These are phyloP conservation scores for Scheffersomyces cryptocercus DNA, from an alignment of 1,139 yeast species.

Conservation along the genomic window DNA sequence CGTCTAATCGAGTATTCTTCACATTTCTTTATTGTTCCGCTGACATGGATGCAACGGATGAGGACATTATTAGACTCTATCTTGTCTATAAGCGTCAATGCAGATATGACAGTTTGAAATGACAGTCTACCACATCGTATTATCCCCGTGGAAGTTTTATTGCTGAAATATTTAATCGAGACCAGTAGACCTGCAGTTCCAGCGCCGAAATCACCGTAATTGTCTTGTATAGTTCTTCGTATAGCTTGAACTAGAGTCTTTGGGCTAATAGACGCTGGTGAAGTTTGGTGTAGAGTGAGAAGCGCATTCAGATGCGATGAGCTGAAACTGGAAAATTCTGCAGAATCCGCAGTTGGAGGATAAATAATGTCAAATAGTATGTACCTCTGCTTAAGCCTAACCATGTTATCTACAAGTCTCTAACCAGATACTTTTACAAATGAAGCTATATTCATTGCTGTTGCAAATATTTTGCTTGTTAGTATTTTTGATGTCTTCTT, in stretches of 20 bases:
- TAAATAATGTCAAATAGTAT: slow-evolving; percentile 75
- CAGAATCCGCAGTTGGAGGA: slow-evolving; percentile 42
- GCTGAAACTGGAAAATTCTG: slow-evolving; percentile 18
- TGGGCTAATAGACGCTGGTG: slow-evolving; percentile 45
- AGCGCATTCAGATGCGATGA: slow-evolving; percentile 37
- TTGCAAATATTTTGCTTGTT: too few species aligned
- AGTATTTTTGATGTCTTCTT: too few species aligned
- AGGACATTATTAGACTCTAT: slow-evolving; percentile 57
- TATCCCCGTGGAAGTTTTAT: slow-evolving; percentile 82
- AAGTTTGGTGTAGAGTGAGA: slow-evolving; percentile 49
- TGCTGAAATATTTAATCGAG: slow-evolving; percentile 78
- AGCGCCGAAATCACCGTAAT: slow-evolving; percentile 78
- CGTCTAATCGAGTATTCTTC: slow-evolving; percentile 63
- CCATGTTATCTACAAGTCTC: slow-evolving; percentile 52
- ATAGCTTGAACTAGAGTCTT: slow-evolving; percentile 54
- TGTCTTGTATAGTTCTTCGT: slow-evolving; percentile 51
- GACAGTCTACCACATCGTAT: slow-evolving; percentile 73
- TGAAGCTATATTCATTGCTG: too few species aligned
- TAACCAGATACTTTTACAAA: too few species aligned
- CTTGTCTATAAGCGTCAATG: slow-evolving; percentile 61
- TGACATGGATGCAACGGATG: slow-evolving; percentile 65
- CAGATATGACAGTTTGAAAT: slow-evolving; percentile 63
- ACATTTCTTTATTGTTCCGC: slow-evolving; percentile 88
- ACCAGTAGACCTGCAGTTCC: slow-evolving; percentile 65
- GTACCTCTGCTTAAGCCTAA: slow-evolving; percentile 82